Evolutionary conservation across 83 land plant species (phyloP).

Genomic region (Thuja plicata): DNA sequence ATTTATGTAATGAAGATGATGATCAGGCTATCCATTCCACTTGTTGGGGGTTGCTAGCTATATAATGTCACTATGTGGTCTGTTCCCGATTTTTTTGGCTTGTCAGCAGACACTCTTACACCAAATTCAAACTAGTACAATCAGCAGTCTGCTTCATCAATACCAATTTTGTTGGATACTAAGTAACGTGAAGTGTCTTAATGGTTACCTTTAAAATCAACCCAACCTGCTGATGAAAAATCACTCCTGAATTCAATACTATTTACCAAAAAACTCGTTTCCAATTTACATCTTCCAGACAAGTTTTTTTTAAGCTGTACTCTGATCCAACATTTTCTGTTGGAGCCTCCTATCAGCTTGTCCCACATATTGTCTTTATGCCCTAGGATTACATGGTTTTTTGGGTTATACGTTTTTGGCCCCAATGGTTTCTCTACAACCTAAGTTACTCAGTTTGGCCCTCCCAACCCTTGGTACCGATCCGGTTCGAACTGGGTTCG

Average conservation of each 20-base stretch:
- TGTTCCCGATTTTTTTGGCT: no score
- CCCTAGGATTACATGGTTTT: background rate
- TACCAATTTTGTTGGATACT: background rate
- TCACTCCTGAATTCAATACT: background rate
- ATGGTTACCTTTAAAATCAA: background rate
- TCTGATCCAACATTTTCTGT: background rate
- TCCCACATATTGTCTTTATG: background rate
- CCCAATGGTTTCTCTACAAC: background rate
- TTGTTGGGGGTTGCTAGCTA: background rate
- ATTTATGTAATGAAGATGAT: background rate
- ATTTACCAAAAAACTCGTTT: background rate
- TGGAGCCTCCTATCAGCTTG: background rate
- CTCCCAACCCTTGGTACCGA: no score
- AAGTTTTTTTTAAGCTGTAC: background rate
- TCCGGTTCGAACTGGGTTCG: no score
- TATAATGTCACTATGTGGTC: background rate
- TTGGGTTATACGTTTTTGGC: background rate
- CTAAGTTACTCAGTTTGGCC: no score
- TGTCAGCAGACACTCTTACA: no score
- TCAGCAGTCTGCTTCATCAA: background rate
- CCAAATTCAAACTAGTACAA: no score
- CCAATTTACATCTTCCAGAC: background rate
- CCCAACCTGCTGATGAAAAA: background rate
- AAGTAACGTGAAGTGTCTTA: no score
- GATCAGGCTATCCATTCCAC: background rate